Conservation (phyloP, 768 basidiomycete species). For the Myochromella boudieri region DNA sequence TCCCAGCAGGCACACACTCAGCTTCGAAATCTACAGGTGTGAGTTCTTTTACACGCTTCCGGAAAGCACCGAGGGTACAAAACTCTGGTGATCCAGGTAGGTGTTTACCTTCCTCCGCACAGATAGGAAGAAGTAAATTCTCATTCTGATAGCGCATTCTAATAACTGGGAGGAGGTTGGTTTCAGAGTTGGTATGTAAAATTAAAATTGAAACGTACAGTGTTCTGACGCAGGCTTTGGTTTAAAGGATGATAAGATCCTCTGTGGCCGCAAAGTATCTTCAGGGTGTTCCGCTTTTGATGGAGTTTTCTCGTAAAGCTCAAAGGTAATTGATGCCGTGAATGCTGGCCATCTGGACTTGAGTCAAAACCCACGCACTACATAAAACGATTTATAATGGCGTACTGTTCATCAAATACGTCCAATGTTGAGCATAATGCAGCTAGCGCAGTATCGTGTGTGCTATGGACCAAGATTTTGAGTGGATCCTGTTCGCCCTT, state of each 20-base stretch:
- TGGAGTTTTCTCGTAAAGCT: conserved; percentile 54
- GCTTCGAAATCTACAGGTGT: conserved; percentile 65
- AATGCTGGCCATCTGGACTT: conserved; percentile 75
- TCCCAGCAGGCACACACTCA: conserved; percentile 52
- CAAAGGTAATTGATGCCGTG: conserved; percentile 72
- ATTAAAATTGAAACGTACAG: conserved; percentile 33
- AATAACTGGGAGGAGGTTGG: conserved; percentile 39
- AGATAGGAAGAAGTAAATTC: conserved; percentile 60
- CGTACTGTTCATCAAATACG: conserved; percentile 68
- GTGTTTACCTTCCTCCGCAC: conserved; percentile 66
- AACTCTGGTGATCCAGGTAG: conserved; percentile 70
- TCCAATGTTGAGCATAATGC: conserved; percentile 65
- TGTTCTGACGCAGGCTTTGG: conserved; percentile 33
- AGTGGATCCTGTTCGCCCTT: conserved; percentile 45
- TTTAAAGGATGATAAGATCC: conserved; percentile 39
- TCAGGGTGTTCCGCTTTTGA: conserved; percentile 4
- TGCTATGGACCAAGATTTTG: conserved; percentile 67
- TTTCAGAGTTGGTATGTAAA: not conserved
- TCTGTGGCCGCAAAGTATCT: conserved; percentile 31
- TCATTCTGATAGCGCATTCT: conserved; percentile 80
- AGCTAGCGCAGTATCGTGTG: conserved; percentile 73
- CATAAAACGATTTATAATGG: conserved; percentile 2
- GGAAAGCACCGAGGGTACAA: conserved; percentile 67
- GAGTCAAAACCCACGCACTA: not conserved
- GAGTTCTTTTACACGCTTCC: conserved; percentile 58